Base-by-base conservation (phyloP, 83 land plant species). In the Larix sibirica region DNA sequence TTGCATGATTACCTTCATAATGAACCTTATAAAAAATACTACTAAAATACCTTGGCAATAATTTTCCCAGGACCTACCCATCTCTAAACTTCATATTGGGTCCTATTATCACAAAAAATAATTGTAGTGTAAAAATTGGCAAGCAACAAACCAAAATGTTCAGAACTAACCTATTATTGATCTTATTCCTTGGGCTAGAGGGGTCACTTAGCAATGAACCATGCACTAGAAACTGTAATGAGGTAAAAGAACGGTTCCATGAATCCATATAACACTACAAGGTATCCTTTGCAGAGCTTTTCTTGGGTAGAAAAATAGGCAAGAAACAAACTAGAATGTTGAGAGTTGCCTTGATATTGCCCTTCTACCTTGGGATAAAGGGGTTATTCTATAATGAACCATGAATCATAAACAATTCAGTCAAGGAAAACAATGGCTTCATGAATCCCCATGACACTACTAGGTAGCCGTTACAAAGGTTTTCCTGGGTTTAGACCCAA, bases 341-440 rank as follows among this genome's bases (percentile, higher is more conserved):
- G 54, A 54, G 65, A 14, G 74, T 44, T 33, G 73, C 69, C 62
- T 65, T 83, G 84, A 42, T 42, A 36, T 77, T 50, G n/a, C 67
- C 13, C 40, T 76, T 70, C 67, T 69, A 69, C 31, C 86, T 38
- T 3, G 80, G 44, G 21, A 50, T 31, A 58, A 65, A 40, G 14
- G 79, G 66, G 20, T 40, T 59, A 77, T 50, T 44, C 56, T 83
- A 81, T 64, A 89, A 40, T n/a, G 96, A 90, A 3, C 86, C 89
- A 33, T 84, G 83, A 68, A 94, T 79, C 85, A 94, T 82, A 80
- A 86, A 90, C 31, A 94, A 90, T 16, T n/a, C n/a, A n/a, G n/a
- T n/a, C n/a, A n/a, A n/a, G n/a, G n/a, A n/a, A n/a, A n/a, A n/a
- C n/a, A n/a, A n/a, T n/a, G 96, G 96, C 78, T 94, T 85, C 62